These are phyloP conservation scores for Pseudoperonospora humuli DNA, from an alignment of 352 stramenopile species.

Conservation along the genomic window DNA sequence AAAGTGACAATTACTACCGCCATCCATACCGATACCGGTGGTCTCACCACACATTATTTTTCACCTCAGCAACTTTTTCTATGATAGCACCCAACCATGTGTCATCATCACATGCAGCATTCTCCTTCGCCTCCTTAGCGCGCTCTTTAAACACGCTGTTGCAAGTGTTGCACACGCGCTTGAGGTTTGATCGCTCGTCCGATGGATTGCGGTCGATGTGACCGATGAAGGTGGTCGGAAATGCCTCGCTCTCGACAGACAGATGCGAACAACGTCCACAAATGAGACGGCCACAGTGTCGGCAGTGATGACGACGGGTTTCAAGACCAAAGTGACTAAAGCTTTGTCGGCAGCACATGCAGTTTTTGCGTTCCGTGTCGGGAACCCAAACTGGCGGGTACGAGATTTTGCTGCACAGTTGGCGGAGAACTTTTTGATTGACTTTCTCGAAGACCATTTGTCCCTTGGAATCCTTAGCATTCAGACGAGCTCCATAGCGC, in stretches of 20 bases:
- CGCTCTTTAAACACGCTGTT: constrained; percentile 70
- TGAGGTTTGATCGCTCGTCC: constrained; percentile 38
- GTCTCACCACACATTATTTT: no score
- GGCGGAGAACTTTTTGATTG: constrained; percentile 59
- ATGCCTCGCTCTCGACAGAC: constrained; percentile 62
- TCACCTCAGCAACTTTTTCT: no score
- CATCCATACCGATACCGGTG: no score
- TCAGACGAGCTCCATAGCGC: constrained; percentile 63
- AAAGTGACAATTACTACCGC: no score
- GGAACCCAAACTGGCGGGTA: constrained; percentile 78
- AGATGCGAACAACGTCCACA: constrained; percentile 72
- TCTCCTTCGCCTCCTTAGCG: constrained; percentile 30
- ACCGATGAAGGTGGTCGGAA: constrained; percentile 51
- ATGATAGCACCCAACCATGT: constrained; percentile 57
- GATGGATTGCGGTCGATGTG: constrained; percentile 32
- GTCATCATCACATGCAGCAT: constrained; percentile 17
- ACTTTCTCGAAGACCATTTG: constrained; percentile 84
- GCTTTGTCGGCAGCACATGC: constrained; percentile 74
- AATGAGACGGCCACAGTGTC: constrained; percentile 74
- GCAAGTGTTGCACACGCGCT: constrained; percentile 73
- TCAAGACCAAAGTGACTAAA: constrained; percentile 58
- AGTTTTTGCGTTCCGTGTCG: constrained; percentile 56
- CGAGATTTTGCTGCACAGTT: constrained; percentile 69
- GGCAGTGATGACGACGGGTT: constrained; percentile 77
- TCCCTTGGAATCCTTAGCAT: constrained; percentile 64